phyloP scores from a whole-genome alignment of 1,284 basidiomycete species.

The Trichosporon faecale region DNA sequence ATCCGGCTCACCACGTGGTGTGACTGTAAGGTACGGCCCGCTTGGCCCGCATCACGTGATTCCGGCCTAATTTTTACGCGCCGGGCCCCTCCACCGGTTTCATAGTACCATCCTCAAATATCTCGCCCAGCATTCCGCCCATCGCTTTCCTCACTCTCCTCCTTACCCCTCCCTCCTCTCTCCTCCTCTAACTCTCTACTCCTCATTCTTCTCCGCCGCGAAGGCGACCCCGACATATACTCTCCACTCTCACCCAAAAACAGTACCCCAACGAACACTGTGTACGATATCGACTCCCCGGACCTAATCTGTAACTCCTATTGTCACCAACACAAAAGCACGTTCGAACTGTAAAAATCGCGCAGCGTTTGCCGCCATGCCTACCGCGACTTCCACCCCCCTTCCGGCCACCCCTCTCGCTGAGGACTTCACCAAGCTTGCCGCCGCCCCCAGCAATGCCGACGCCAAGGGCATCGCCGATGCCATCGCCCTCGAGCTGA shows the following conservation, averaged over 20 bases:
- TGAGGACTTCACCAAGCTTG: slow-evolving; percentile 42
- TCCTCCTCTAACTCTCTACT: neutral
- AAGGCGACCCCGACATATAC: neutral
- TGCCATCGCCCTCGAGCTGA: slow-evolving; percentile 41
- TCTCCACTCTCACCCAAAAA: neutral
- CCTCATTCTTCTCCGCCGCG: neutral
- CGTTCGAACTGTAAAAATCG: neutral
- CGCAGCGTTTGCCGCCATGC: slow-evolving; percentile 12
- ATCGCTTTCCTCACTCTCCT: neutral
- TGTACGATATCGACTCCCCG: neutral
- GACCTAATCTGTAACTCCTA: slow-evolving; percentile 2
- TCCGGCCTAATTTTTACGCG: neutral
- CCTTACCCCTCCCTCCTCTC: neutral
- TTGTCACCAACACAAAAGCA: neutral
- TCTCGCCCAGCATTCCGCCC: neutral
- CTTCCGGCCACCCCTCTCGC: slow-evolving; percentile 43
- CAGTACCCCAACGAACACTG: neutral
- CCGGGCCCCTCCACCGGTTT: neutral
- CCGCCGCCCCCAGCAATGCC: slow-evolving; percentile 41
- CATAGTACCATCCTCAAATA: neutral
- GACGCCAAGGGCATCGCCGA: slow-evolving; percentile 51
- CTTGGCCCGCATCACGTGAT: neutral
- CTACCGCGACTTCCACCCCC: slow-evolving; percentile 33
- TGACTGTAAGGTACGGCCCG: neutral
- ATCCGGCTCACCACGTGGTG: neutral